Evolutionary conservation across 345 rosid genomes (phyloP).

Genomic region (Clarkia xantiana): DNA sequence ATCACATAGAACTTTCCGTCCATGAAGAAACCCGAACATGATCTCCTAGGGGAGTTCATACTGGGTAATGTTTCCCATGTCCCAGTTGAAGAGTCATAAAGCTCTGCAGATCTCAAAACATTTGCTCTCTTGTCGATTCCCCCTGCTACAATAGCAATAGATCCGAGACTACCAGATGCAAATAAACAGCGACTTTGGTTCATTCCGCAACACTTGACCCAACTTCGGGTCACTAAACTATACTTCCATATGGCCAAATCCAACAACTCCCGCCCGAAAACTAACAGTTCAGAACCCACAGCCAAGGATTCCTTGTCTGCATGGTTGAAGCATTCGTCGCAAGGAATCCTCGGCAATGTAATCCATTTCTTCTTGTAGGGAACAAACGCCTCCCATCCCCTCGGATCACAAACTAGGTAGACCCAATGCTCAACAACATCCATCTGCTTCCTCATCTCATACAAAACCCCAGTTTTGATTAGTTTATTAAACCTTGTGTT

Average conservation of each 20-base stretch:
- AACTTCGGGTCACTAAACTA: conserved; percentile 30
- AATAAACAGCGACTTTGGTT: conserved; percentile 63
- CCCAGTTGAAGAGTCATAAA: conserved; percentile 50
- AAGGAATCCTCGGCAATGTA: conserved; percentile 65
- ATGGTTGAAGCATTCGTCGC: conserved; percentile 68
- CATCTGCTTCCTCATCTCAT: conserved; percentile 40
- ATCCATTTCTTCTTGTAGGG: conserved; percentile 50
- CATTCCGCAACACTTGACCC: conserved; percentile 67
- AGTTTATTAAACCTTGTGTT: conserved; percentile 45
- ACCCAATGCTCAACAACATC: conserved; percentile 52
- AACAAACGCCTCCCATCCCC: conserved; percentile 71
- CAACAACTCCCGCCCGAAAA: conserved; percentile 56
- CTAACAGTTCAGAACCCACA: conserved; percentile 55
- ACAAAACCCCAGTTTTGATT: conserved; percentile 34
- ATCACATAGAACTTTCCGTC: conserved; percentile 65
- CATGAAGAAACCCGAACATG: conserved; percentile 79
- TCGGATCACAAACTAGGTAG: conserved; percentile 60
- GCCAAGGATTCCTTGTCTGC: conserved; percentile 81
- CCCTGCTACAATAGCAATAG: conserved; percentile 59
- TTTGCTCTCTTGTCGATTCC: conserved; percentile 54
- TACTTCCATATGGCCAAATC: conserved; percentile 74
- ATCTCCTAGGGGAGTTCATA: conserved; percentile 56
- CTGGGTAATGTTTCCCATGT: conserved; percentile 56
- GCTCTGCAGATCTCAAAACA: conserved; percentile 48
- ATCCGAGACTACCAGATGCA: conserved; percentile 56